These are phyloP conservation scores for Rhynchospora breviuscula DNA, from an alignment of 176 grass and related monocot species.

Conservation along the genomic window DNA sequence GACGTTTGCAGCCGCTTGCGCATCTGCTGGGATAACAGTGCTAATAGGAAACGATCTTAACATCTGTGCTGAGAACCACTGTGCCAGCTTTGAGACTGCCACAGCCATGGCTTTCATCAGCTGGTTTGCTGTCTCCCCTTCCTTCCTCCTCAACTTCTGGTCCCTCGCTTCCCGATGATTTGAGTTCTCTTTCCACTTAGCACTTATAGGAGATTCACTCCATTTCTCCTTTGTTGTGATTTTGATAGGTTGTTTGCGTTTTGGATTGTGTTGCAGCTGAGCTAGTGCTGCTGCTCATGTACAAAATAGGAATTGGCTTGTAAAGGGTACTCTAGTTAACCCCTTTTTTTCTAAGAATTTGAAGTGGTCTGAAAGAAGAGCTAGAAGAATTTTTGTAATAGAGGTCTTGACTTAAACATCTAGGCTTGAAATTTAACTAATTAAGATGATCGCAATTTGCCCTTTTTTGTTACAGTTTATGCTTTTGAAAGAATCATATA, in stretches of 20 bases:
- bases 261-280: conserved; percentile 3
- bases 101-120: conserved; percentile 87
- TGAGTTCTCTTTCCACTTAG: conserved; percentile 24
- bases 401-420: conserved; percentile 13
- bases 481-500: not conserved
- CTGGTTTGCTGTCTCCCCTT: conserved; percentile 61
- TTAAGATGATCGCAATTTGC: not conserved
- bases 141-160: conserved; percentile 59
- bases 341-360: not conserved
- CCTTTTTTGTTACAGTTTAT: not conserved
- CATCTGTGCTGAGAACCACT: conserved; percentile 64
- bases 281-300: conserved; percentile 27
- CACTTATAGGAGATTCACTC: conserved; percentile 12
- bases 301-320: conserved; percentile 42
- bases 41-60: conserved; percentile 69
- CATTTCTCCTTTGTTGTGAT: not conserved
- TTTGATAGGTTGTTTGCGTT: not conserved
- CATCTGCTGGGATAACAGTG: conserved; percentile 63
- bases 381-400: conserved; percentile 15
- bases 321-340: conserved; percentile 14
- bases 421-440: conserved; percentile 2
- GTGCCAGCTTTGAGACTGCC: conserved; percentile 55
- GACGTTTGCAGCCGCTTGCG: conserved; percentile 66
- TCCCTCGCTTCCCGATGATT: conserved; percentile 53
- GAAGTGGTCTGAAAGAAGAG: not conserved